Conservation (phyloP, 331 rosid species). For the Telfairia occidentalis region DNA sequence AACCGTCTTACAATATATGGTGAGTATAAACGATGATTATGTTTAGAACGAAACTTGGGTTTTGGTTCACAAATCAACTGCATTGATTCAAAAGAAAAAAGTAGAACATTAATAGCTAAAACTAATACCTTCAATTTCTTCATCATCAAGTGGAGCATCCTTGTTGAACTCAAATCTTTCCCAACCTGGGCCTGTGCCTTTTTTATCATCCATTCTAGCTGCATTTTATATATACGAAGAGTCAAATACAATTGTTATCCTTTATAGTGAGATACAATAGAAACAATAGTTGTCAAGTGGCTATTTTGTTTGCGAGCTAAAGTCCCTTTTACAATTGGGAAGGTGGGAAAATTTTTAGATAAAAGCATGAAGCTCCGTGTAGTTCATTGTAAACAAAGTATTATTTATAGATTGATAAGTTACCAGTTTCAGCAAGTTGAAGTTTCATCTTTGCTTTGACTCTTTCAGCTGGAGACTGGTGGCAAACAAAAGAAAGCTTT, state of each 20-base stretch:
- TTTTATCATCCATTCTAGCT: slow-evolving; percentile 54
- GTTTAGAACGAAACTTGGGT: background rate
- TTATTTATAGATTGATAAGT: background rate
- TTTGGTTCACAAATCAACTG: background rate
- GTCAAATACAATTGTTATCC: background rate
- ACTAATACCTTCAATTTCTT: slow-evolving; percentile 59
- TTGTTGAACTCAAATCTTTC: slow-evolving; percentile 89
- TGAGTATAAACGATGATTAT: background rate
- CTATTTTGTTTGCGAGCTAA: background rate
- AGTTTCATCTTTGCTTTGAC: slow-evolving; percentile 90
- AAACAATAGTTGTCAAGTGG: background rate
- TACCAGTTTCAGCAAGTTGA: slow-evolving; percentile 83
- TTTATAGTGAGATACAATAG: no score
- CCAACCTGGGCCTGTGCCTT: slow-evolving; percentile 68
- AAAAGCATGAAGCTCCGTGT: background rate
- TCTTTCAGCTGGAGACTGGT: slow-evolving; percentile 72
- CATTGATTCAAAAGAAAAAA: background rate
- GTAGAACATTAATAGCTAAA: background rate
- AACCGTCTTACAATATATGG: background rate
- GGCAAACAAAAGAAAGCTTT: slow-evolving; percentile 11
- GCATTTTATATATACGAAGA: slow-evolving; percentile 20
- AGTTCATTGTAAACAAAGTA: background rate
- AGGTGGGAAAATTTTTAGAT: background rate
- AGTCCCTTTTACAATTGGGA: background rate
- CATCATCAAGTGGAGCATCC: slow-evolving; percentile 87